Evolutionary conservation across 805 yeast genomes (phyloP), one percentile per base, ranked within the genome.

Genomic region (Clavispora santaluciae): DNA sequence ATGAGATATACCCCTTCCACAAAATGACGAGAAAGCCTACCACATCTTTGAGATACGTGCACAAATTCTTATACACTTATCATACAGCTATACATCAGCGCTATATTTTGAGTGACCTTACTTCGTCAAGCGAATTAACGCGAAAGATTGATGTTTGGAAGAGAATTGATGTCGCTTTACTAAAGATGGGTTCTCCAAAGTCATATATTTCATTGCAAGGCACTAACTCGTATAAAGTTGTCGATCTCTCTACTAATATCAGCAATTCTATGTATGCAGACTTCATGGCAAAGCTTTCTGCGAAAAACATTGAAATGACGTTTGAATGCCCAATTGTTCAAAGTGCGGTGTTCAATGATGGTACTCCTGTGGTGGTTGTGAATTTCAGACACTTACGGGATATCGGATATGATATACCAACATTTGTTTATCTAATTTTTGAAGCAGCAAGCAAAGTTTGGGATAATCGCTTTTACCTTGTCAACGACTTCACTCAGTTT

Each of bases 401-500:
- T 15, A 64, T 76, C 28, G 57, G 64, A 4, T 53, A 57, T 39
- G 72, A 68, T 41, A 51, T 61, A 7, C 83, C 83, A 33, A 62
- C 76, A 4, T 60, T 82, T 20, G 63, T 77, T 18, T 87, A 75
- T 60, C 72, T 82, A 44, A 50, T 81, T 6, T 72, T 85, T 39
- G 88, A 84, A 49, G 72, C 77, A 4, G 75, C 82, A 13, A 75
- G 83, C 39, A 83, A 81, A 54, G 71, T 86, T 20, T 83, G 95
- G 90, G 79, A 81, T 16, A 71, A 76, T 23, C 78, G 77, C 42
- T 86, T 73, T 56, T 76, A 78, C 44, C 44, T 81, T 37, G 75
- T 87, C 6, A 50, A 78, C 43, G 95, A 88, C 57, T 79, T 86
- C 49, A 84, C 95, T 0, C 81, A 79, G 10, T 79, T 73, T 54